These are phyloP conservation scores for Yamagishiella unicocca DNA, from an alignment of 139 green algal genomes.

Conservation along the genomic window DNA sequence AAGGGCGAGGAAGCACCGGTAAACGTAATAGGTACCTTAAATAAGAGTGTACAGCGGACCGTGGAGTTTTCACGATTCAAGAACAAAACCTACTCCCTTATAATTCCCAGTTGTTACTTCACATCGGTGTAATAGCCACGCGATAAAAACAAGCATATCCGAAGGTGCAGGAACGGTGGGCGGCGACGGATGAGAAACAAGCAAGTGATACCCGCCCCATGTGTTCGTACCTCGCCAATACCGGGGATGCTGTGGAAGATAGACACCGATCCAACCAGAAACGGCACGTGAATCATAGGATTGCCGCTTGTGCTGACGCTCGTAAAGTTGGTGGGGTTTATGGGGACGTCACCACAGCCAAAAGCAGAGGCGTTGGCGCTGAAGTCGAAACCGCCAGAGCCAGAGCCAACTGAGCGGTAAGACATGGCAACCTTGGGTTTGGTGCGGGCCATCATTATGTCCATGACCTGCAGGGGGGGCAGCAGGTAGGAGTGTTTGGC, in stretches of 20 bases:
- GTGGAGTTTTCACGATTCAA: too few relatives aligned
- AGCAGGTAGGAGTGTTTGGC: too few relatives aligned
- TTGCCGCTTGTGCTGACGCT: not conserved
- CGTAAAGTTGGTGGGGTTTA: not conserved
- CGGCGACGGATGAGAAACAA: too few relatives aligned
- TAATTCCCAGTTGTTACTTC: too few relatives aligned
- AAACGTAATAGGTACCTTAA: too few relatives aligned
- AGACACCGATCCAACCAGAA: constrained; percentile 22
- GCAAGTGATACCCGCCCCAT: too few relatives aligned
- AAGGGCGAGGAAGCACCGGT: too few relatives aligned
- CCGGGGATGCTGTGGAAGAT: constrained; percentile 40
- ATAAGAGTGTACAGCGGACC: too few relatives aligned
- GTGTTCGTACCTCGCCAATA: constrained; percentile 39
- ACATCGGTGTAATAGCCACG: too few relatives aligned
- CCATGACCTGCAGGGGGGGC: constrained; percentile 37
- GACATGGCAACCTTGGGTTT: constrained; percentile 27
- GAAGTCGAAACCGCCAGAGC: not conserved
- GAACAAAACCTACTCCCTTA: too few relatives aligned
- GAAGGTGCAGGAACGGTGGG: too few relatives aligned
- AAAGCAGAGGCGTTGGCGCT: not conserved
- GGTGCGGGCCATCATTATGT: constrained; percentile 29
- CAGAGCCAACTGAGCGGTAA: constrained; percentile 26
- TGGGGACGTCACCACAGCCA: constrained; percentile 20
- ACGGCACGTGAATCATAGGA: constrained; percentile 32
- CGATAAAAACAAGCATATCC: too few relatives aligned